phyloP scores from a whole-genome alignment of 1,284 basidiomycete species.

The Moniliella sp. region DNA sequence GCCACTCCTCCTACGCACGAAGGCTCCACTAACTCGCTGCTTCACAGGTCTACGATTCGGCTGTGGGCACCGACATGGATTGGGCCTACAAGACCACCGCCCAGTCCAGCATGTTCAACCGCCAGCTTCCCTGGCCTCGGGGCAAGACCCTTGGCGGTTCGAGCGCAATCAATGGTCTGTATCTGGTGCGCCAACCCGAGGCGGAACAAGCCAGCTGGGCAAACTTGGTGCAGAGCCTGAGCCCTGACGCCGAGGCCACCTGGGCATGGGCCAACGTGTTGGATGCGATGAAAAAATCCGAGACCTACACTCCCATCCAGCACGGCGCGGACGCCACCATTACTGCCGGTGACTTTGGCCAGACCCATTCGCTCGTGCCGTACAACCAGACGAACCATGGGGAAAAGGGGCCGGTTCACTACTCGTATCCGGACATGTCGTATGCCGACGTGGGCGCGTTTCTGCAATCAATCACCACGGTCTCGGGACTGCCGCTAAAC shows the following conservation, averaged over 20 bases:
- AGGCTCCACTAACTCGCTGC: too few relatives aligned
- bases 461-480: too few relatives aligned
- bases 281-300: conserved; percentile 15
- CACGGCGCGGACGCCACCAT: too few relatives aligned
- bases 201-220: conserved; percentile 14
- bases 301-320: conserved; percentile 7
- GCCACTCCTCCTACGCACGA: neutral
- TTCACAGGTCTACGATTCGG: conserved; percentile 7
- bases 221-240: conserved; percentile 6
- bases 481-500: conserved; percentile 4
- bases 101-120: too few relatives aligned
- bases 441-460: conserved; percentile 12
- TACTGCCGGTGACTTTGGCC: too few relatives aligned
- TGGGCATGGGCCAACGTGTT: conserved; percentile 11
- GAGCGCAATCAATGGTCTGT: conserved; percentile 36
- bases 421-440: conserved; percentile 13
- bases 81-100: conserved; percentile 16
- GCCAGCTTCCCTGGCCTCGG: conserved; percentile 31
- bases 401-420: conserved; percentile 9
- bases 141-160: conserved; percentile 38
- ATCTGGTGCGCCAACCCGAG: conserved; percentile 26
- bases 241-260: conserved; percentile 7
- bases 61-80: conserved; percentile 10
- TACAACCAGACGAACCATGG: conserved; percentile 11
- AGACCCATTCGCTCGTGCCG: too few relatives aligned